phyloP scores from a whole-genome alignment of 2,329 filamentous ascomycete genomes.

The Aspergillus ochraceus region DNA sequence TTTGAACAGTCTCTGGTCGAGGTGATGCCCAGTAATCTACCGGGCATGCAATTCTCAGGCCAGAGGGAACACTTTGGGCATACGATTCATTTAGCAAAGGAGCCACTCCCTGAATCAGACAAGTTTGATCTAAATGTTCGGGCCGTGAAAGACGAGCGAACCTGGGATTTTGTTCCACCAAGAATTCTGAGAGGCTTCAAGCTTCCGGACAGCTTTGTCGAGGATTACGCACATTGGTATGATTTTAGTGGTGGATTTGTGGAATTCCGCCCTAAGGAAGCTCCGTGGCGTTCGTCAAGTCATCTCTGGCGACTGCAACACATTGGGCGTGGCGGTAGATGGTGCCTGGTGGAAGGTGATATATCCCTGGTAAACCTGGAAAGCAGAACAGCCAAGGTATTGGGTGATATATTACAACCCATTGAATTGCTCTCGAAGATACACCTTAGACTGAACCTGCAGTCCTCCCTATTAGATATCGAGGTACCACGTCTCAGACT shows the following conservation, averaged over 20 bases:
- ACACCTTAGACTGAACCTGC: constrained; percentile 31
- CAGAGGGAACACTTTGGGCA: constrained; percentile 17
- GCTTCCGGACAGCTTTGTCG: constrained; percentile 38
- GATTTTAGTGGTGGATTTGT: constrained; percentile 26
- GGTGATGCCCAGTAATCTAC: constrained; percentile 15
- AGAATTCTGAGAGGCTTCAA: constrained; percentile 23
- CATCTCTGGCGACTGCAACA: constrained; percentile 26
- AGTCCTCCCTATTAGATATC: constrained; percentile 32
- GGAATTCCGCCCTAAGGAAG: constrained; percentile 30
- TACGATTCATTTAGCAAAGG: constrained; percentile 22
- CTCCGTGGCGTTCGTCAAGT: constrained; percentile 28
- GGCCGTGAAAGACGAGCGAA: constrained; percentile 13
- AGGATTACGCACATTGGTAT: constrained; percentile 52
- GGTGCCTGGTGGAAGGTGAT: constrained; percentile 3
- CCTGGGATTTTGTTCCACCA: constrained; percentile 33
- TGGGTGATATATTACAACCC: constrained; percentile 25
- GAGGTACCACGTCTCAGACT: constrained; percentile 51
- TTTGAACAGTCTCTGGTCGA: constrained; percentile 27
- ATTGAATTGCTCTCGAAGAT: constrained; percentile 40
- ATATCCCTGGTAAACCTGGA: constrained; percentile 16
- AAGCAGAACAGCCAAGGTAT: constrained; percentile 5
- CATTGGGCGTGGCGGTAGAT: background rate
- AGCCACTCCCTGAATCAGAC: constrained; percentile 14
- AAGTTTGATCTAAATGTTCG: constrained; percentile 35
- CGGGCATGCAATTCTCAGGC: constrained; percentile 24